Evolutionary conservation across 139 green algal species (phyloP), one percentile per base, ranked within the genome.

Genomic region (Diplosphaera chodatii): DNA sequence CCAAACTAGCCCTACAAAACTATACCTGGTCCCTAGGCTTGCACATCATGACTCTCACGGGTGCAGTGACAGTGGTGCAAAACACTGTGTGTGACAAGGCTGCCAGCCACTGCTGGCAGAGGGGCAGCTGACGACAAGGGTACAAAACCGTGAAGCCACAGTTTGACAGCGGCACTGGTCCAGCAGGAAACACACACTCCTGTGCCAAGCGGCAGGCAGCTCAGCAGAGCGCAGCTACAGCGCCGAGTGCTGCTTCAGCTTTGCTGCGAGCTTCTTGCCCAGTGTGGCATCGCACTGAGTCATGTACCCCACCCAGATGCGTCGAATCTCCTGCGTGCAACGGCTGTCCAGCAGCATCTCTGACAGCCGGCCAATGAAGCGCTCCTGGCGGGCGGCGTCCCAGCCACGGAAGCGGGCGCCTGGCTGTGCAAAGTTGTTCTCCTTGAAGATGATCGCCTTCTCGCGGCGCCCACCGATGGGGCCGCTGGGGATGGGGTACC

Each of bases 361-460:
- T 16, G 77, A 68, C 34, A 96, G 82, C 29, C 91, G 88, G 6
- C 67, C 70, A 32, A 96, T 67, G 73, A 97, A 98, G 62, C 92
- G 83, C 70, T 91, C 80, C 74, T 91, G 87, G 40, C 93, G 82
- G 8, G 81, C 87, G 3, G 84, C 32, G 66, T 95, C 86, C 48
- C 81, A 97, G 55, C 79, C 86, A 55, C 91, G 80, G 79, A 83
- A 96, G 33, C 85, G 79, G 72, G 85, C 86, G 1, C 91, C 90
- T 0, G 89, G 77, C 82, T 90, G 76, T 2, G 40, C 21, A 55
- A 72, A 67, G 80, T 97, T 97, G 82, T 97, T 97, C 77, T 97
- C 92, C 32, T 79, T 77, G 13, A 64, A n/a, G 40, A 78, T 70
- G 32, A 72, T 76, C 16, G 75, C 73, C 79, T 87, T 91, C 83